Evolutionary conservation across 305 asterid species (phyloP).

Genomic region (Fraxinus sp.): DNA sequence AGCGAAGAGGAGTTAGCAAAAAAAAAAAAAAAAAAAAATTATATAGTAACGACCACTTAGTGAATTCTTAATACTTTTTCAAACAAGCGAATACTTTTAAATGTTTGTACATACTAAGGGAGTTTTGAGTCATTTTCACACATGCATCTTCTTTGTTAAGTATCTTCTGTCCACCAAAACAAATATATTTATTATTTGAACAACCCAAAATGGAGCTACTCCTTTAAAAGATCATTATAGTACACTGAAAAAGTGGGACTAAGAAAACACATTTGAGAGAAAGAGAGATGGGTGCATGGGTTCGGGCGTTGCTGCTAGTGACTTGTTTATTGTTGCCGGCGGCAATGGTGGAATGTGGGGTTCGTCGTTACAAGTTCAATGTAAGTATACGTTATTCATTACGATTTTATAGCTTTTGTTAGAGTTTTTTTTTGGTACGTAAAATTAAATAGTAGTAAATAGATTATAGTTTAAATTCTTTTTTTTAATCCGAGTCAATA

Average conservation of each 20-base stretch:
- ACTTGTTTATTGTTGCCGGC: conserved; percentile 31
- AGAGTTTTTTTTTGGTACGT: background rate
- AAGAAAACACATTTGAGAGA: background rate
- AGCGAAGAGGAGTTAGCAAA: background rate
- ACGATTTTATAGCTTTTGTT: background rate
- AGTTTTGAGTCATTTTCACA: background rate
- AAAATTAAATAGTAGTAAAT: background rate
- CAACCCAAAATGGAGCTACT: background rate
- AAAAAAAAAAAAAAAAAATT: no score
- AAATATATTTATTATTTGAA: background rate
- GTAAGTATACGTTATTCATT: conserved; percentile 32
- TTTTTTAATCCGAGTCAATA: background rate
- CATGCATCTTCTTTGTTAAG: conserved; percentile 19
- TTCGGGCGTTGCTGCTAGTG: conserved; percentile 32
- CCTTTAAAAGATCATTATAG: conserved; percentile 21
- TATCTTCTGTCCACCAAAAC: conserved; percentile 19
- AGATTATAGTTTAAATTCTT: background rate
- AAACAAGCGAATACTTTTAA: background rate
- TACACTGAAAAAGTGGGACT: conserved; percentile 6
- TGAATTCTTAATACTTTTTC: background rate
- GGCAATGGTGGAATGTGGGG: conserved; percentile 31
- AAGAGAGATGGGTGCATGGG: conserved; percentile 29
- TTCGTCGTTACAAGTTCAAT: conserved; percentile 51
- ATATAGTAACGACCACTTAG: no score
- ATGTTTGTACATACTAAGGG: background rate